Evolutionary conservation across 257 asterid species (phyloP).

Genomic region (Salvia splendens): DNA sequence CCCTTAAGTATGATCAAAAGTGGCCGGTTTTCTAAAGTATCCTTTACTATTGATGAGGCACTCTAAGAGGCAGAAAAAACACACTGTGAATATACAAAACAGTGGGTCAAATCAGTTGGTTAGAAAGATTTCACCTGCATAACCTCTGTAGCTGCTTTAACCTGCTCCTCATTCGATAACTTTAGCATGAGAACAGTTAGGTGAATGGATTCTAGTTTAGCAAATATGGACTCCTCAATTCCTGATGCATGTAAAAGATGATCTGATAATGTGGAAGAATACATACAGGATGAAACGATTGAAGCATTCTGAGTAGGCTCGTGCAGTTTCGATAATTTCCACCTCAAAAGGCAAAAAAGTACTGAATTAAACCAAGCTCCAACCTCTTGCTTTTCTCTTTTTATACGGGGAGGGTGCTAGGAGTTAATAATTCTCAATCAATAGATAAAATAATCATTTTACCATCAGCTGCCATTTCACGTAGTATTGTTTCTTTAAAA

Average conservation of each 20-base stretch:
- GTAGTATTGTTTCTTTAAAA: too few relatives aligned
- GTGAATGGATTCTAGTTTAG: slow-evolving; percentile 86
- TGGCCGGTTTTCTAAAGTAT: slow-evolving; percentile 76
- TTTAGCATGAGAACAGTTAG: slow-evolving; percentile 95
- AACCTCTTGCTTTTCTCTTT: not conserved
- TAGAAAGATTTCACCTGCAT: slow-evolving; percentile 57
- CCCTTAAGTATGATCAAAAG: slow-evolving; percentile 74
- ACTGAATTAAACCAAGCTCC: not conserved
- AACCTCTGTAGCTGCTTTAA: slow-evolving; percentile 75
- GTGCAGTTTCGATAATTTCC: slow-evolving; percentile 10
- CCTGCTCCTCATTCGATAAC: slow-evolving; percentile 83
- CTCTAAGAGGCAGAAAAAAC: slow-evolving; percentile 49
- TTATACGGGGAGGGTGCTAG: not conserved
- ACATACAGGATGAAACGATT: slow-evolving; percentile 20
- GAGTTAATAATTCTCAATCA: not conserved
- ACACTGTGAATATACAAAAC: slow-evolving; percentile 15
- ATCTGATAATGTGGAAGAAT: slow-evolving; percentile 23
- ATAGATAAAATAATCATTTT: slow-evolving; percentile 15
- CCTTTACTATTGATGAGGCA: slow-evolving; percentile 63
- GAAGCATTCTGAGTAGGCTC: not conserved
- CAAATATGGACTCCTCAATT: slow-evolving; percentile 80
- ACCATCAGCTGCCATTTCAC: slow-evolving; percentile 42
- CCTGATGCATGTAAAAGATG: slow-evolving; percentile 49
- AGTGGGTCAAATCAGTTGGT: slow-evolving; percentile 10
- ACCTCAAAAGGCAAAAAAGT: slow-evolving; percentile 2